phyloP scores from a whole-genome alignment of 2,329 filamentous ascomycete genomes.

The Neocucurbitaria cava region DNA sequence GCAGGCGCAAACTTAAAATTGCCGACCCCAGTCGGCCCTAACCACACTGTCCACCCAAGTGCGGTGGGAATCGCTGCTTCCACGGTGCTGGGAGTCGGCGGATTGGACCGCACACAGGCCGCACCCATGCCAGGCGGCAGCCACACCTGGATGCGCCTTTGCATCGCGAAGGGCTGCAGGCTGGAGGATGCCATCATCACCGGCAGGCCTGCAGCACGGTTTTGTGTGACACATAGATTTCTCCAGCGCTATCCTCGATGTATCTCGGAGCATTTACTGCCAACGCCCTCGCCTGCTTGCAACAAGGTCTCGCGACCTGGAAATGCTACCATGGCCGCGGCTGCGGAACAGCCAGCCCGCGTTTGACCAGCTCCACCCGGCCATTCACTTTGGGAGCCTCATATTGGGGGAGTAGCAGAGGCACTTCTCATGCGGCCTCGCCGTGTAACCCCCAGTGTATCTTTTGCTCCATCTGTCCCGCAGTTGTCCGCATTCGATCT shows the following conservation, averaged over 20 bases:
- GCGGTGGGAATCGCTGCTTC: too few relatives aligned
- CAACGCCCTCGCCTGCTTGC: constrained; percentile 24
- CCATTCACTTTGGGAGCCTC: constrained; percentile 33
- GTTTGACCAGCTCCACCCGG: constrained; percentile 47
- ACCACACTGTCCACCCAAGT: too few relatives aligned
- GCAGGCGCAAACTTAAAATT: constrained; percentile 31
- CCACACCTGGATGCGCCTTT: neutral
- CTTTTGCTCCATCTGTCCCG: constrained; percentile 44
- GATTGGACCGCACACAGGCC: constrained; percentile 21
- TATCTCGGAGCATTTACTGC: constrained; percentile 32
- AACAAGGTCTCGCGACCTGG: constrained; percentile 47
- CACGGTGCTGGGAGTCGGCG: constrained; percentile 25
- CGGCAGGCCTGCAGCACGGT: constrained; percentile 26
- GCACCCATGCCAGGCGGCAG: neutral
- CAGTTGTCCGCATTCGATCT: constrained; percentile 39
- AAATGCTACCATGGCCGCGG: constrained; percentile 53
- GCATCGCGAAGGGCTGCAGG: neutral
- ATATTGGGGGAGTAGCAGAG: constrained; percentile 33
- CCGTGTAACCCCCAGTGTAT: constrained; percentile 43
- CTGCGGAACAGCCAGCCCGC: constrained; percentile 52
- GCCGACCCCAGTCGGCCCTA: constrained; percentile 34
- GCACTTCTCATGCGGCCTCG: constrained; percentile 32
- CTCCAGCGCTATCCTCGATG: constrained; percentile 26
- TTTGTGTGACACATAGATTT: constrained; percentile 37
- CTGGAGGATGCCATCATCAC: constrained; percentile 25